phyloP scores from a whole-genome alignment of 2,329 filamentous ascomycete species.

The Magnaporthales sp. region DNA sequence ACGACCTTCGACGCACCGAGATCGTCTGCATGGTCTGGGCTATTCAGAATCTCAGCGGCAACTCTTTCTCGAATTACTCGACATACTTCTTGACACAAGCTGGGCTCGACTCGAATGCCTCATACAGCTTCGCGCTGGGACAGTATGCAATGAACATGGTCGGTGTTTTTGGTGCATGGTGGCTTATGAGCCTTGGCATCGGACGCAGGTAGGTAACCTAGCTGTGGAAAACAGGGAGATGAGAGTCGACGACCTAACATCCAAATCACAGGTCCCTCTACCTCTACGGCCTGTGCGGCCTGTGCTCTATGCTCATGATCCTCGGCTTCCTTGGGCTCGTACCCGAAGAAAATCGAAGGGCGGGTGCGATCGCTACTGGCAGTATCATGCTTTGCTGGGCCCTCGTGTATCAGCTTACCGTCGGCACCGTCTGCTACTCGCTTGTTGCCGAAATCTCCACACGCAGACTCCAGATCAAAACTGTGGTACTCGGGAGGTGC shows the following conservation, averaged over 20 bases:
- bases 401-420: conserved; percentile 74
- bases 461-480: conserved; percentile 80
- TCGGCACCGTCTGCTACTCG: conserved; percentile 85
- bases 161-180: conserved; percentile 75
- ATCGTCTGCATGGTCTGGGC: conserved; percentile 57
- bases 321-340: conserved; percentile 79
- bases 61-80: conserved; percentile 57
- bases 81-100: conserved; percentile 55
- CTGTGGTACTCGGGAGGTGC: conserved; percentile 76
- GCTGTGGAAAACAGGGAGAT: neutral
- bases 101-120: conserved; percentile 39
- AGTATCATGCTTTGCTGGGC: conserved; percentile 79
- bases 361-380: conserved; percentile 69
- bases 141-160: conserved; percentile 67
- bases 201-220: conserved; percentile 48
- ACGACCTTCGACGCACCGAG: conserved; percentile 70
- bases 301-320: conserved; percentile 70
- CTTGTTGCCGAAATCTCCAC: conserved; percentile 80
- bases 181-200: conserved; percentile 64
- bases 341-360: conserved; percentile 44
- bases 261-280: conserved; percentile 46
- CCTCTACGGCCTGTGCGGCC: conserved; percentile 62
- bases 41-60: conserved; percentile 55
- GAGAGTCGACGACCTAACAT: neutral
- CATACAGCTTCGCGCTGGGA: conserved; percentile 54